Percentiles rank a stretch among this genome's conserved stretches.
These are phyloP conservation scores for Dryas alaskensis DNA, from an alignment of 306 rosid species.

Conservation along the genomic window DNA sequence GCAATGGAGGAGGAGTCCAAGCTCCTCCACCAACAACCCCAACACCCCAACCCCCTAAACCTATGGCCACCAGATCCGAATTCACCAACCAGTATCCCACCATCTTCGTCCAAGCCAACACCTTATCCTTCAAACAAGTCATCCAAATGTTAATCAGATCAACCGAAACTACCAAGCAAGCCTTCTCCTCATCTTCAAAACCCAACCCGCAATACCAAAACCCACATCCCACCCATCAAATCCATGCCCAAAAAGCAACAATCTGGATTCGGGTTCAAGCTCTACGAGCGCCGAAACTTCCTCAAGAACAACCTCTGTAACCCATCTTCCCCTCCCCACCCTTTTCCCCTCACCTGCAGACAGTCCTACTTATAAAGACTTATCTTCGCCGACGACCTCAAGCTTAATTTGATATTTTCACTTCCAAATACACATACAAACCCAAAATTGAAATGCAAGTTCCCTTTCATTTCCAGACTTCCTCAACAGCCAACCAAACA, in stretches of 20 bases:
- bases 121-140: conserved; percentile 83
- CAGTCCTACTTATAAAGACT: too few species aligned
- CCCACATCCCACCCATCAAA: conserved; percentile 74
- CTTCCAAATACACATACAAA: too few species aligned
- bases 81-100: conserved; percentile 81
- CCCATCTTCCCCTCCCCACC: conserved; percentile 40
- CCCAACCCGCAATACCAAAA: conserved; percentile 36
- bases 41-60: conserved; percentile 33
- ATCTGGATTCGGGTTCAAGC: conserved; percentile 55
- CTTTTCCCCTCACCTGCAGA: too few species aligned
- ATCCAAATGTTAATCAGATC: conserved; percentile 99
- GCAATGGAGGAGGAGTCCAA: conserved; percentile 34
- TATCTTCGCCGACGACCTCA: too few species aligned
- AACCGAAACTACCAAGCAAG: conserved; percentile 64
- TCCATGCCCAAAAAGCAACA: conserved; percentile 54
- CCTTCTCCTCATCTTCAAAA: conserved; percentile 18
- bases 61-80: conserved; percentile 75
- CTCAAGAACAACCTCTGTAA: conserved; percentile 50
- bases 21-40: conserved; percentile 18
- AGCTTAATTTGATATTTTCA: too few species aligned
- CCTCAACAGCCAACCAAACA: too few species aligned
- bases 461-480: too few species aligned
- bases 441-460: too few species aligned
- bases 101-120: conserved; percentile 88
- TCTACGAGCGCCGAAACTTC: conserved; percentile 78